Base-by-base conservation (phyloP, 257 asterid genomes). In the Scutellaria baicalensis region DNA sequence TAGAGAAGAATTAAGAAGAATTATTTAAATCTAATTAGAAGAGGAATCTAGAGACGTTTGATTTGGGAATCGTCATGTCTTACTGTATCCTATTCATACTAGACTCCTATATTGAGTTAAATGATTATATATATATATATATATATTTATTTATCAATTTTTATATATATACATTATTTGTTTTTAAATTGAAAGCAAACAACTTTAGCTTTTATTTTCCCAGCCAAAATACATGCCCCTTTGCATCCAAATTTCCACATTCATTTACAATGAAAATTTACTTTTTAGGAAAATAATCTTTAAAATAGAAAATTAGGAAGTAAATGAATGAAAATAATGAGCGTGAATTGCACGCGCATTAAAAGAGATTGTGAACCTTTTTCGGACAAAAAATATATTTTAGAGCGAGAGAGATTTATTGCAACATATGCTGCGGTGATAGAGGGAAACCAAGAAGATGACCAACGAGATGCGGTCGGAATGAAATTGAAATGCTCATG, bases 371-470 rank as follows among this genome's bases (percentile, higher is more conserved):
- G 55, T 20, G 7, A 71, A 36, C 8, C 39, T 3, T 47, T 51
- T 74, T 50, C 12, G 57, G 72, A 67, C 66, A 63, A 59, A 67
- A 62, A 59, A 1, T 5, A 55, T 54, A 11, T 59, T 55, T 9
- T 73, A 65, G 75, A 68, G 43, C 12, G 39, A 57, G 84, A 59
- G 84, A 79, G 82, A 79, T 81, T 78, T 63, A 66, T 58, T 75
- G 87, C 91, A 72, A 76, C 71, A 83, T 80, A 82, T 63, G 80
- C 79, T 85, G 95, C 95, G 92, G 81, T 89, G 95, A 90, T 86
- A 66, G 80, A 68, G 92, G 88, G 52, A 27, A 48, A 59, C 73
- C 59, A 45, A 45, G 59, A 63, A 75, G 31, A 42, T 66, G 69
- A 65, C 23, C 21, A 38, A 43, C 57, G 67, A 86, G 83, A 86